Evolutionary conservation across 768 basidiomycete species (phyloP).

Genomic region (Podaxis carcinomalis): DNA sequence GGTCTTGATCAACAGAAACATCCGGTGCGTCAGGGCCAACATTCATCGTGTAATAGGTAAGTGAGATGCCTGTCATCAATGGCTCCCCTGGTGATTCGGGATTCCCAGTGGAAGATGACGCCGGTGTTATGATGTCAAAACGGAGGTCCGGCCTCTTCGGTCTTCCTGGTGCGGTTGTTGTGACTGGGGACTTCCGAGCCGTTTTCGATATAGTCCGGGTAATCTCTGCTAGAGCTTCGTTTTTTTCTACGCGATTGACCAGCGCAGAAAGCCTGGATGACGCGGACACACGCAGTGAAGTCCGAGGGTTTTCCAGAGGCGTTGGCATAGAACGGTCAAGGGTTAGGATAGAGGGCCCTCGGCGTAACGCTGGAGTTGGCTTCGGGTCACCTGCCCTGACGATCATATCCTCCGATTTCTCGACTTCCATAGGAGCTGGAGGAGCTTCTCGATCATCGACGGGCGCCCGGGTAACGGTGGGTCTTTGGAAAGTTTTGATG

Average conservation of each 20-base stretch:
- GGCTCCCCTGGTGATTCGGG: conserved; percentile 2
- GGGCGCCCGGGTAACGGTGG: background rate
- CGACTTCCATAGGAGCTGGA: background rate
- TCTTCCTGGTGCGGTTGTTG: background rate
- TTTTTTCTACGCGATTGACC: conserved; percentile 2
- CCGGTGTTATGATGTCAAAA: conserved; percentile 7
- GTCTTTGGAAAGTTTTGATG: conserved; percentile 35
- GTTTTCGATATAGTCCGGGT: conserved; percentile 2
- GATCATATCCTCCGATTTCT: background rate
- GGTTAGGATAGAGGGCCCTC: background rate
- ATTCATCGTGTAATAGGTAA: conserved; percentile 25
- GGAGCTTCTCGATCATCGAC: background rate
- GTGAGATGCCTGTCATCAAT: conserved; percentile 17
- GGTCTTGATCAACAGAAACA: background rate
- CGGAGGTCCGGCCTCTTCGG: conserved; percentile 7
- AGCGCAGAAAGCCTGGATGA: conserved; percentile 5
- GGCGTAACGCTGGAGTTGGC: background rate
- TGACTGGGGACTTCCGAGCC: background rate
- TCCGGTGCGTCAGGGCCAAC: conserved; percentile 6
- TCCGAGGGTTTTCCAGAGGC: background rate
- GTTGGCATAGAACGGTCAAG: background rate
- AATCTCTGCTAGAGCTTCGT: background rate
- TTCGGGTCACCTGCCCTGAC: background rate
- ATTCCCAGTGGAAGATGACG: background rate
- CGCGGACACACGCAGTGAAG: background rate